Conservation (phyloP, 2,329 filamentous ascomycete genomes). For the Aureobasidium sp. region DNA sequence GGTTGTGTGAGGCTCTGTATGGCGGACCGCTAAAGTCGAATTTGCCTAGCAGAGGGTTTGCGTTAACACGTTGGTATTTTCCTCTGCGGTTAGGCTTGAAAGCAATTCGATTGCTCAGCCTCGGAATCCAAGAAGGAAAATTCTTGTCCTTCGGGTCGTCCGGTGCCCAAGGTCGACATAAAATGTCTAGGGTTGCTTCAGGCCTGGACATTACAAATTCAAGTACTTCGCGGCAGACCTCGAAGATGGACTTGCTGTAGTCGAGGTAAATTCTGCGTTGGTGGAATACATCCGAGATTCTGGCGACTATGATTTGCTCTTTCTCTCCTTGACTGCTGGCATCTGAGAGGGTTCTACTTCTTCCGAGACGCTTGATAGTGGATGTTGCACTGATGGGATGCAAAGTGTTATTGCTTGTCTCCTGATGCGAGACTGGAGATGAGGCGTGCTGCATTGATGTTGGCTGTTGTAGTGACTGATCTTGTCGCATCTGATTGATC, state of each 20-base stretch:
- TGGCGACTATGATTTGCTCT: neutral
- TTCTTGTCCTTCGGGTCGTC: neutral
- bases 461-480: neutral
- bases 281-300: neutral
- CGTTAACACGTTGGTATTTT: constrained; percentile 12
- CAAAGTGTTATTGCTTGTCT: neutral
- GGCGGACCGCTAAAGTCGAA: neutral
- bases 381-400: neutral
- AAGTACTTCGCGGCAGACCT: constrained; percentile 15
- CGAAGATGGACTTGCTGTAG: constrained; percentile 15
- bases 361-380: neutral
- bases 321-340: neutral
- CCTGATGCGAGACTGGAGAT: neutral
- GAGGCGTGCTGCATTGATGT: neutral
- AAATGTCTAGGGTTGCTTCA: constrained; percentile 10
- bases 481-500: neutral
- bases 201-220: constrained; percentile 5
- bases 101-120: neutral
- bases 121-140: constrained; percentile 14
- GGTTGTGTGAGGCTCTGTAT: neutral
- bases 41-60: constrained; percentile 15
- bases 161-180: constrained; percentile 16
- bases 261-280: constrained; percentile 10
- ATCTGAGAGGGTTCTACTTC: neutral
- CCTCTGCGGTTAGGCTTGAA: neutral